Percentiles rank a stretch among this genome's conserved stretches.
Evolutionary conservation across 257 asterid genomes (phyloP).

Genomic region (Capsicum pubescens): DNA sequence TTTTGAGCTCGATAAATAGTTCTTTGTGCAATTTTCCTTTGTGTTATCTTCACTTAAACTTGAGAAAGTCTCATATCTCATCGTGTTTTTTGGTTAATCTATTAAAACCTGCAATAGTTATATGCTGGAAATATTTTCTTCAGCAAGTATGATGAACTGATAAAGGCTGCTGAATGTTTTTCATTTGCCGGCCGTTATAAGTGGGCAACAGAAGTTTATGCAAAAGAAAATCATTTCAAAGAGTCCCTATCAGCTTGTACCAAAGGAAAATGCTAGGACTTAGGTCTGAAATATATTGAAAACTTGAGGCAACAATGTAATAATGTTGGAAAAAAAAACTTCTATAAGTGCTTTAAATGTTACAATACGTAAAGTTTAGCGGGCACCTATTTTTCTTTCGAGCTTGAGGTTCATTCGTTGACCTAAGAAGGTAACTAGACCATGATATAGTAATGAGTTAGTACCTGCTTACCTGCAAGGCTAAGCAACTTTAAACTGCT

Average conservation of each 20-base stretch:
- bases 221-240: constrained; percentile 44
- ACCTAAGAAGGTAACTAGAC: too few relatives aligned
- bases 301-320: constrained; percentile 47
- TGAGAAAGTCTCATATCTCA: not conserved
- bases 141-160: constrained; percentile 46
- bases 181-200: constrained; percentile 44
- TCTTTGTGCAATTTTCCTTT: not conserved
- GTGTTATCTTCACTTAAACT: not conserved
- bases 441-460: too few relatives aligned
- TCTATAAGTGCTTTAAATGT: too few relatives aligned
- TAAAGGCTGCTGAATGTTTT: constrained; percentile 67
- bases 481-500: too few relatives aligned
- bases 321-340: not conserved
- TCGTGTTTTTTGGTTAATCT: not conserved
- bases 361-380: too few relatives aligned
- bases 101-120: not conserved
- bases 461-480: too few relatives aligned
- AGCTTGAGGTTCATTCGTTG: too few relatives aligned
- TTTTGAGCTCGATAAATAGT: not conserved
- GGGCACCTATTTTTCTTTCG: too few relatives aligned
- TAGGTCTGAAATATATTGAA: constrained; percentile 54
- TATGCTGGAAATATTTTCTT: constrained; percentile 59
- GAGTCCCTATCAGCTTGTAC: constrained; percentile 59
- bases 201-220: constrained; percentile 54
- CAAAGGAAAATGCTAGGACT: constrained; percentile 45